These are phyloP conservation scores for Hanseniaspora nectarophila DNA, from an alignment of 805 yeast genomes.

Conservation along the genomic window DNA sequence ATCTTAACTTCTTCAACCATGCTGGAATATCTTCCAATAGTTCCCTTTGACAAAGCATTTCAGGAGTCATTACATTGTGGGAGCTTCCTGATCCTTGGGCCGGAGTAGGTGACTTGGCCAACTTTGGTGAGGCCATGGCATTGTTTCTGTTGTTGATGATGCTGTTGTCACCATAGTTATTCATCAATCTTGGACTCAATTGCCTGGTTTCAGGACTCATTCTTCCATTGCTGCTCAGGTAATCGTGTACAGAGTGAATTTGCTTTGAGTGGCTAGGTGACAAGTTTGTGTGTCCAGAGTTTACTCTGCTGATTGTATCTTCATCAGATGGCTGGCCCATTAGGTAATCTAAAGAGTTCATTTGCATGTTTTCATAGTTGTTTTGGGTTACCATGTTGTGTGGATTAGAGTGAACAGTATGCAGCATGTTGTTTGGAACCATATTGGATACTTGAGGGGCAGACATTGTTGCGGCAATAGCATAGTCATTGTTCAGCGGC, in stretches of 20 bases:
- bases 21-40: slow-evolving; percentile 69
- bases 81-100: background rate
- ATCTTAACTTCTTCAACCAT: slow-evolving; percentile 79
- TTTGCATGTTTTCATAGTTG: slow-evolving; percentile 6
- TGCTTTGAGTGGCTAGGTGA: background rate
- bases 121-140: background rate
- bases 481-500: slow-evolving; percentile 14
- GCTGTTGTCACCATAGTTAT: background rate
- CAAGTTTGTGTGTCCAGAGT: background rate
- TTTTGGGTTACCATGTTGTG: background rate
- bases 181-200: background rate
- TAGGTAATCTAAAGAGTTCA: slow-evolving; percentile 14
- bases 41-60: slow-evolving; percentile 41
- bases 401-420: background rate
- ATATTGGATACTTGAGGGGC: slow-evolving; percentile 11
- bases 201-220: background rate
- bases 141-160: slow-evolving; percentile 1
- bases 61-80: slow-evolving; percentile 33
- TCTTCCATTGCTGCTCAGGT: background rate
- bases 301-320: slow-evolving; percentile 8
- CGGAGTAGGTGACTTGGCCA: background rate
- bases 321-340: slow-evolving; percentile 13
- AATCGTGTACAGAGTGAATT: slow-evolving; percentile 9
- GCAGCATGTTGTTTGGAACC: background rate
- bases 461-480: slow-evolving; percentile 15